phyloP scores from a whole-genome alignment of 2,329 filamentous ascomycete genomes.

The Cytospora mali region DNA sequence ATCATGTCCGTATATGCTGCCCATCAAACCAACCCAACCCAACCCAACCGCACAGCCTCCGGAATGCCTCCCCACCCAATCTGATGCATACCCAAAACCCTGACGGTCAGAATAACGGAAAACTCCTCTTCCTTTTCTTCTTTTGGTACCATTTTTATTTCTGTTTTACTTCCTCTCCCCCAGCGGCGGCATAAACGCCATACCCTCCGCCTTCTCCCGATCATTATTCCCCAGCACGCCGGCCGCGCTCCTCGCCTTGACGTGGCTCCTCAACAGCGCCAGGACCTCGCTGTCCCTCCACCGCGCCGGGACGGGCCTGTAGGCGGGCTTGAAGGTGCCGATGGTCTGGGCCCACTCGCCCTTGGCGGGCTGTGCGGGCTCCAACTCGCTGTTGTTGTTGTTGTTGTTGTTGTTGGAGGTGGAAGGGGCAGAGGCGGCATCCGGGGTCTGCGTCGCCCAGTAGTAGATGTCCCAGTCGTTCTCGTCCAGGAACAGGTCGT shows the following conservation, averaged over 20 bases:
- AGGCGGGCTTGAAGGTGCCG: conserved; percentile 90
- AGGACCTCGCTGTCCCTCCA: conserved; percentile 87
- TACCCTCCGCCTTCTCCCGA: conserved; percentile 43
- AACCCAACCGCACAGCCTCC: background rate
- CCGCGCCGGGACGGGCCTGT: conserved; percentile 81
- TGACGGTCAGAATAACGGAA: background rate
- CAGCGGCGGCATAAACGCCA: conserved; percentile 61
- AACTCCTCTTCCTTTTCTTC: background rate
- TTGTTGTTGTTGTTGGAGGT: conserved; percentile 29
- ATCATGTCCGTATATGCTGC: background rate
- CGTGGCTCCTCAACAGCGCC: conserved; percentile 75
- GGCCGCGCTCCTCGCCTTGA: conserved; percentile 68
- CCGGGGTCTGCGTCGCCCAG: conserved; percentile 89
- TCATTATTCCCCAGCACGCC: conserved; percentile 48
- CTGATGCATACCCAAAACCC: background rate
- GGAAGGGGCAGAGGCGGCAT: conserved; percentile 59
- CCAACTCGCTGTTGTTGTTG: conserved; percentile 36
- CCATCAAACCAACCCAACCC: too few relatives aligned
- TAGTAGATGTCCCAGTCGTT: conserved; percentile 99
- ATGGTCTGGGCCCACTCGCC: conserved; percentile 98
- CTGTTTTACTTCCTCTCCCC: conserved; percentile 16
- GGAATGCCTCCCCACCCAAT: background rate
- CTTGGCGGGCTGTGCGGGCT: conserved; percentile 39
- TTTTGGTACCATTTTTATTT: background rate
- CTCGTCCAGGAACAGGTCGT: conserved; percentile 93